Percentiles rank a stretch among this genome's conserved stretches.
These are phyloP conservation scores for Quercus dentata DNA, from an alignment of 306 rosid species.

Conservation along the genomic window DNA sequence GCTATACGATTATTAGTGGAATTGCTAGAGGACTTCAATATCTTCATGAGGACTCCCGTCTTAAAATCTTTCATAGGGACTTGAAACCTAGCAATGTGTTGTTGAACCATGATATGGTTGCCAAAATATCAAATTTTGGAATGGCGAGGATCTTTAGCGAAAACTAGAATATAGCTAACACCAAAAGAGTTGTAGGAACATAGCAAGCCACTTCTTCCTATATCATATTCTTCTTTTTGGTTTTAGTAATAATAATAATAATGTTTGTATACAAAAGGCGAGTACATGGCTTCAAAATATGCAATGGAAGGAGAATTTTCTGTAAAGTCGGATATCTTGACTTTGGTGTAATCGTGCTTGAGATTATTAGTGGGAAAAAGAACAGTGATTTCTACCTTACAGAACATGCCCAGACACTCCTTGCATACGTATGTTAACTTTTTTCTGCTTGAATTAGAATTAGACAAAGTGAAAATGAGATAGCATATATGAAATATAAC, in stretches of 20 bases:
- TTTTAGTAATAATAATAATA: no score
- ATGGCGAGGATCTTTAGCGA: slow-evolving; percentile 28
- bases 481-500: background rate
- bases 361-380: slow-evolving; percentile 39
- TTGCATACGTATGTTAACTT: slow-evolving; percentile 25
- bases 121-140: slow-evolving; percentile 30
- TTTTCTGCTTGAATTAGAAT: background rate
- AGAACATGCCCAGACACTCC: slow-evolving; percentile 31
- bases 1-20: slow-evolving; percentile 11
- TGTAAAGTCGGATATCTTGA: slow-evolving; percentile 38
- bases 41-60: slow-evolving; percentile 32
- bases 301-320: slow-evolving; percentile 47
- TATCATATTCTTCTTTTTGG: no score
- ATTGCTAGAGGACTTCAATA: slow-evolving; percentile 26
- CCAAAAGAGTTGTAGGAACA: slow-evolving; percentile 29
- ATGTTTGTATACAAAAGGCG: slow-evolving; percentile 13
- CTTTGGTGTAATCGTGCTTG: slow-evolving; percentile 42
- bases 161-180: slow-evolving; percentile 13
- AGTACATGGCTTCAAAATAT: slow-evolving; percentile 53
- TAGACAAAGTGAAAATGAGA: no score
- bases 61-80: slow-evolving; percentile 28
- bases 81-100: slow-evolving; percentile 31
- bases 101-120: slow-evolving; percentile 18
- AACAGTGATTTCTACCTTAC: slow-evolving; percentile 26
- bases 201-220: slow-evolving; percentile 4